Percentiles rank a stretch among this genome's conserved stretches.
Evolutionary conservation across 345 rosid species (phyloP).

Genomic region (Orychophragmus violaceus): DNA sequence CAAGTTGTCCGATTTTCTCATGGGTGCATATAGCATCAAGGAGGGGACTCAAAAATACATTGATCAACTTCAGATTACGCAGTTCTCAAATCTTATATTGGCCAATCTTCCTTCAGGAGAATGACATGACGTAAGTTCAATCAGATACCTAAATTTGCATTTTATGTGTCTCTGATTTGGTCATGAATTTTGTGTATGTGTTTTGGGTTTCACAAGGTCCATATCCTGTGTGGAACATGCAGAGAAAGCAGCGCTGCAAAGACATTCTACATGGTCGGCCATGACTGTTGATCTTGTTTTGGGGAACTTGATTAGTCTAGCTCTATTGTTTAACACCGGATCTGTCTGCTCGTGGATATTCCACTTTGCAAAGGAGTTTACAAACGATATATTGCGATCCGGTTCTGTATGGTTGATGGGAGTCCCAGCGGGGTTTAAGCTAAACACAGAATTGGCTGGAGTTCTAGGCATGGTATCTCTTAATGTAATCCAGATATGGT

Average conservation of each 20-base stretch:
- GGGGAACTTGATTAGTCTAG: slow-evolving; percentile 60
- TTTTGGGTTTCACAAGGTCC: slow-evolving; percentile 47
- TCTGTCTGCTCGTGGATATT: slow-evolving; percentile 43
- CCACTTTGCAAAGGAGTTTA: slow-evolving; percentile 47
- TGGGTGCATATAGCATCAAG: slow-evolving; percentile 36
- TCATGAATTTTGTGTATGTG: not conserved
- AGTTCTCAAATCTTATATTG: slow-evolving; percentile 73
- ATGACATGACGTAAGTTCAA: slow-evolving; percentile 49
- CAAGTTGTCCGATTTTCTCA: slow-evolving; percentile 32
- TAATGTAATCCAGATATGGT: slow-evolving; percentile 81
- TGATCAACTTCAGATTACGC: slow-evolving; percentile 47
- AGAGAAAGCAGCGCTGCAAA: slow-evolving; percentile 70
- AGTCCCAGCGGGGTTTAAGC: slow-evolving; percentile 93
- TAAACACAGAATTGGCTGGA: slow-evolving; percentile 80
- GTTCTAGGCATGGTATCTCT: slow-evolving; percentile 79
- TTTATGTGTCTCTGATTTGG: slow-evolving; percentile 11
- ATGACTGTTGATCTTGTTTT: slow-evolving; percentile 66
- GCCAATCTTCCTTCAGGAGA: slow-evolving; percentile 64
- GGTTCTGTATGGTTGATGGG: slow-evolving; percentile 99
- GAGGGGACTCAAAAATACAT: slow-evolving; percentile 41
- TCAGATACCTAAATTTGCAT: not conserved
- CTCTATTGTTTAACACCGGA: slow-evolving; percentile 46
- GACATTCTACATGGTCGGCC: slow-evolving; percentile 83
- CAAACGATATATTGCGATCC: slow-evolving; percentile 67
- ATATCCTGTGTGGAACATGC: slow-evolving; percentile 63